Base-by-base conservation (phyloP, 2,329 filamentous ascomycete genomes). In the Metarhizium album region DNA sequence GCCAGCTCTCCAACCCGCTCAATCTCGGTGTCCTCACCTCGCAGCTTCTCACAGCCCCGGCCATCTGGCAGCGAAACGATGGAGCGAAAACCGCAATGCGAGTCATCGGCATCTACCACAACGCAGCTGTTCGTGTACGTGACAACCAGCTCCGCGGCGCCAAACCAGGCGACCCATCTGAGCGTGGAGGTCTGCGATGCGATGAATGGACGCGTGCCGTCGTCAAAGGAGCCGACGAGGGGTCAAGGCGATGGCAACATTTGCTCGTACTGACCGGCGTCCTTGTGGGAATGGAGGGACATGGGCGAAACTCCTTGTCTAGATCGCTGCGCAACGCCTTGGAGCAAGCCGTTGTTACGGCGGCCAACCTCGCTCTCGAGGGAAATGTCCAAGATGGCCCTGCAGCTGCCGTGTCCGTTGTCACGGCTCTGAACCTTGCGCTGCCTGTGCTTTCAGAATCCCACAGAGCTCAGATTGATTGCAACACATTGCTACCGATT, bases 221-320 rank as follows among this genome's bases (percentile, higher is more conserved):
- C 3, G 73, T 75, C 42, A 75, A 75, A 58, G 80, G 79, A 35
- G 72, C 76, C 9, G 79, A 83, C 49, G 75, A 75, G 31, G 73
- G 74, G 43, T 80, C 80, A 16, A 76, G 74, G 24, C 74, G 87
- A 61, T 95, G 89, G 89, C 84, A 89, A 65, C 90, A 95, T 65
- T 68, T 90, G 29, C 72, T 95, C n/a, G 77, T 90, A 4, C 76
- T 95, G 8, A 83, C 83, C 0, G 90, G 89, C 3, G 71, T 95
- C 22, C 68, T 95, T 52, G 77, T 91, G 62, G 89, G 87, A 8
- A 84, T 90, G 61, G 84, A 86, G 57, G 73, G 76, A 16, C 74
- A 79, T 53, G 77, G 83, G 40, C 70, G 81, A 45, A 75, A 78
- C 52, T 78, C 80, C n/a, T 66, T 90, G n/a, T 79, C 83, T 4